phyloP scores from a whole-genome alignment of 768 basidiomycete genomes.

The Ramaria sp. region DNA sequence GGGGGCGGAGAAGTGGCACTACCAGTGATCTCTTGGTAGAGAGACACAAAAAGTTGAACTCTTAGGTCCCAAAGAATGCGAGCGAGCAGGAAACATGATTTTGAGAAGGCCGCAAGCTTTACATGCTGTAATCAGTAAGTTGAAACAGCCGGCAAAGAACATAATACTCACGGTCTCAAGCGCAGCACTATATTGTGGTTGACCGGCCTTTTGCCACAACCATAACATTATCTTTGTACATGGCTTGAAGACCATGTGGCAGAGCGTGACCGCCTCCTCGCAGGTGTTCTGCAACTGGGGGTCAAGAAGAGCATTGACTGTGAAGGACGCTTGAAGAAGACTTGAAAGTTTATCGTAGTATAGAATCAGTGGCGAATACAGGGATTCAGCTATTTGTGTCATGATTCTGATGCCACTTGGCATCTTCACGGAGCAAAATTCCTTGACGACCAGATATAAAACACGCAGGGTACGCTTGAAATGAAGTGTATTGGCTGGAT shows the following conservation, averaged over 20 bases:
- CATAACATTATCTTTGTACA: slow-evolving; percentile 60
- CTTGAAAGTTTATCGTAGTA: slow-evolving; percentile 2
- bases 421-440: slow-evolving; percentile 63
- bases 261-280: slow-evolving; percentile 32
- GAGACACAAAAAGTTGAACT: slow-evolving; percentile 36
- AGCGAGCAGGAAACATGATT: slow-evolving; percentile 1
- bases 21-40: slow-evolving; percentile 17
- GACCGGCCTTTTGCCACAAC: slow-evolving; percentile 47
- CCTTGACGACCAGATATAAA: slow-evolving; percentile 57
- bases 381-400: slow-evolving; percentile 35
- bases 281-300: neutral
- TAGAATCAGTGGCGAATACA: neutral
- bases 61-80: slow-evolving; percentile 42
- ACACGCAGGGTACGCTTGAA: slow-evolving; percentile 54
- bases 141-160: slow-evolving; percentile 18
- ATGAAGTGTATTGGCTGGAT: slow-evolving; percentile 35
- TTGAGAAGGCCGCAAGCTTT: neutral
- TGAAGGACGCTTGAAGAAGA: neutral
- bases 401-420: slow-evolving; percentile 55
- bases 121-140: neutral
- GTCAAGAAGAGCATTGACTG: neutral
- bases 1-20: neutral
- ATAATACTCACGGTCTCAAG: slow-evolving; percentile 36
- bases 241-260: slow-evolving; percentile 68
- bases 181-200: slow-evolving; percentile 28